Evolutionary conservation across 2,329 filamentous ascomycete genomes (phyloP), one percentile per base, ranked within the genome.

Genomic region (Aspergillus clavatus): DNA sequence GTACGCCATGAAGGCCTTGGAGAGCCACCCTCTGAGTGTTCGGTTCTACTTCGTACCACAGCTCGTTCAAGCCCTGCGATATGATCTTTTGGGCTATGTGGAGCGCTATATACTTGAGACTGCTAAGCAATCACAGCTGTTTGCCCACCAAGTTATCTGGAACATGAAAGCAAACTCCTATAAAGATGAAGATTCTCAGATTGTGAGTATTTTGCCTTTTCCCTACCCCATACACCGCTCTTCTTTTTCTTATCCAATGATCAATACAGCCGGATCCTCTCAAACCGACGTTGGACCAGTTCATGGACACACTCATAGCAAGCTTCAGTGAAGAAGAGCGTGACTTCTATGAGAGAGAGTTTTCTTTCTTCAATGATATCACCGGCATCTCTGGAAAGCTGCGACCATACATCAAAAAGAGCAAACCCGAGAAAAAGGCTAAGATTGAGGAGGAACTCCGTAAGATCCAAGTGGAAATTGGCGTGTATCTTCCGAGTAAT

Each of bases 101-200:
- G 89, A 96, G 68, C 81, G 91, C 36, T 98, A 96, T 62, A 97
- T 98, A 44, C 77, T 97, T 12, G 93, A 99, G 71, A 96, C 94
- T 0, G 93, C 90, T 1, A 91, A 94, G 58, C 90, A 95, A 61
- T 97, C 93, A n/a, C 93, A 97, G 67, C 73, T 97, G 7, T 98
- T 98, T 68, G 91, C 94, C 2, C 94, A 99, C 66, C 93, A 99
- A 61, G 97, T 98, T 55, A 98, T 99, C 63, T 99, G 94, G 93
- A 99, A 98, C 66, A 98, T 99, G 86, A 98, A 97, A 67, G 93
- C 93, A 24, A 99, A 98, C 66, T 87, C 90, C 1, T 98, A 87
- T 77, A 98, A 96, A 67, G 94, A 98, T 54, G 91, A 98, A 59
- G 89, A 96, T 55, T 90, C 86, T 11, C 82, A 86, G 58, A 80